Evolutionary conservation across 202 grass and related monocot genomes (phyloP).

Genomic region (Elaeis oleifera): DNA sequence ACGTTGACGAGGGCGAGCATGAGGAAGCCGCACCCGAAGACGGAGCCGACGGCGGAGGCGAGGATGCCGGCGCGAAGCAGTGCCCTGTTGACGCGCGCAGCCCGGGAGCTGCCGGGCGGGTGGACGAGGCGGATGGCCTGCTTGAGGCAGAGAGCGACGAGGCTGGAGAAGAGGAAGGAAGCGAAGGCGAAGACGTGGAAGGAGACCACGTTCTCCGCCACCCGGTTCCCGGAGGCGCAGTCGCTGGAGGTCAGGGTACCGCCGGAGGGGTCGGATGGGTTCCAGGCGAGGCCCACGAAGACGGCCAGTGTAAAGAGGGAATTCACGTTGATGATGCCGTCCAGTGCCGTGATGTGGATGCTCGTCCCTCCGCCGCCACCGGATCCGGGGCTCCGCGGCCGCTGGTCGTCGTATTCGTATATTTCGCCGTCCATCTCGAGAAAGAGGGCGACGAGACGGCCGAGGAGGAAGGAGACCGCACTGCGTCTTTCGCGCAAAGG

Average conservation of each 20-base stretch:
- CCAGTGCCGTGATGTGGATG: too few species aligned
- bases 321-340: too few species aligned
- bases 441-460: too few species aligned
- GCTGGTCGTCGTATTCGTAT: too few species aligned
- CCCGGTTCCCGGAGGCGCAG: constrained; percentile 49
- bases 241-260: constrained; percentile 10
- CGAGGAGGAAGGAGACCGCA: too few species aligned
- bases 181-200: constrained; percentile 87
- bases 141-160: constrained; percentile 96
- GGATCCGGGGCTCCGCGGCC: too few species aligned
- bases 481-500: too few species aligned
- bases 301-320: constrained; percentile 34
- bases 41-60: constrained; percentile 47
- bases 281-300: constrained; percentile 62
- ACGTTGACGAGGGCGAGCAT: constrained; percentile 87
- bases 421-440: too few species aligned
- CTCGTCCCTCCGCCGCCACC: too few species aligned
- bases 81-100: constrained; percentile 49
- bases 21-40: constrained; percentile 60
- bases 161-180: constrained; percentile 94
- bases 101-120: not conserved
- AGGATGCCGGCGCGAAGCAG: constrained; percentile 68
- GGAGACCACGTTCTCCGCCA: constrained; percentile 58
- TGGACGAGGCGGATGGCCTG: constrained; percentile 55
- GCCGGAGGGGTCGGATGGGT: constrained; percentile 36